A percentile compares a stretch with the other conserved stretches of the same genome.
These are phyloP conservation scores for Datura wrightii DNA, from an alignment of 257 asterid species.

Conservation along the genomic window DNA sequence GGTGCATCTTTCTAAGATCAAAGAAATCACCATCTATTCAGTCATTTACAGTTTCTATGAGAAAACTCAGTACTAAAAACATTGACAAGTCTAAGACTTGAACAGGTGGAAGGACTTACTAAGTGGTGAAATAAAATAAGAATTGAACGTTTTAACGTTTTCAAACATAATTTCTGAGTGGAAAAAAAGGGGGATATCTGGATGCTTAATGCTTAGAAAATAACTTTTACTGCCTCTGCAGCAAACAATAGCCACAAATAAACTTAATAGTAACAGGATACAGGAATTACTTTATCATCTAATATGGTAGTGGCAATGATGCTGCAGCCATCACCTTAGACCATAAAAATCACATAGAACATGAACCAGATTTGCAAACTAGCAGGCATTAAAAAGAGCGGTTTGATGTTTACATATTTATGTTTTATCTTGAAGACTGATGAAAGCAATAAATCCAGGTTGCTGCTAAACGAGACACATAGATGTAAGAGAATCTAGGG, in stretches of 20 bases:
- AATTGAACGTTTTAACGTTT: background rate
- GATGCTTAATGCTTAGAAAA: background rate
- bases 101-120: slow-evolving; percentile 21
- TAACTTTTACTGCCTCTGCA: slow-evolving; percentile 21
- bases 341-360: background rate
- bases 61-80: background rate
- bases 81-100: slow-evolving; percentile 14
- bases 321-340: slow-evolving; percentile 23
- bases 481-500: slow-evolving; percentile 14
- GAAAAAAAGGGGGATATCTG: background rate
- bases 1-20: slow-evolving; percentile 14
- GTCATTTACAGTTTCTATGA: background rate
- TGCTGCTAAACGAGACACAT: background rate
- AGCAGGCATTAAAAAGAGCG: background rate
- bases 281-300: background rate
- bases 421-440: slow-evolving; percentile 11
- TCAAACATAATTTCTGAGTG: background rate
- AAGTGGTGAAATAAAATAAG: background rate
- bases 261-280: background rate
- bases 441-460: slow-evolving; percentile 15
- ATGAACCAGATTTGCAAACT: slow-evolving; percentile 19
- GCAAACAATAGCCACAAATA: slow-evolving; percentile 18
- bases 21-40: background rate
- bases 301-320: slow-evolving; percentile 26
- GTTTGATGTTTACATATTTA: slow-evolving; percentile 21